These are phyloP conservation scores for Komagataea norvegica DNA, from an alignment of 1,139 yeast genomes.

Conservation along the genomic window DNA sequence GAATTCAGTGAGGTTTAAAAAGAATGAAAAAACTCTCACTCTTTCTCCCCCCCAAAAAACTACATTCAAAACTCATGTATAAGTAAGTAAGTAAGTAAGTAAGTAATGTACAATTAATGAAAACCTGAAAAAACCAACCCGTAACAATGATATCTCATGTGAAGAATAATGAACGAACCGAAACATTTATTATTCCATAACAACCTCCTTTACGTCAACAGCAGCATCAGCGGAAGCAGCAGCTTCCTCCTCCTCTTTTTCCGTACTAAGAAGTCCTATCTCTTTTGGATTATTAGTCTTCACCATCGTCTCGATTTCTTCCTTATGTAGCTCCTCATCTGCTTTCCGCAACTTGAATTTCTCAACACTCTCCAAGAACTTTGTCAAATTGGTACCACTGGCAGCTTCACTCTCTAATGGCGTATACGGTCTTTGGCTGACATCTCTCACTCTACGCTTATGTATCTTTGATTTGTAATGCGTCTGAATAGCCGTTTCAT, in stretches of 20 bases:
- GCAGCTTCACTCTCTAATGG: conserved; percentile 90
- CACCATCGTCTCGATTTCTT: conserved; percentile 20
- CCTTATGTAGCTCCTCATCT: conserved; percentile 21
- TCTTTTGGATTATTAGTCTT: conserved; percentile 25
- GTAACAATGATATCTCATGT: background rate
- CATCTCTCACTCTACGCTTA: conserved; percentile 75
- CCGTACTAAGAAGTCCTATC: conserved; percentile 14
- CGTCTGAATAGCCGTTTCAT: conserved; percentile 63
- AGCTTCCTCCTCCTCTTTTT: conserved; percentile 11
- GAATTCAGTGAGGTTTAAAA: conserved; percentile 57
- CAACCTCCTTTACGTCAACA: conserved; percentile 34
- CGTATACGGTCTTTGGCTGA: conserved; percentile 78
- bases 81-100: background rate
- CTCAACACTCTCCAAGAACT: conserved; percentile 60
- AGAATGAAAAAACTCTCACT: no score
- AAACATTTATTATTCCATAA: conserved; percentile 19
- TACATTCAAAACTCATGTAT: conserved; percentile 5
- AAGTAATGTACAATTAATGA: conserved; percentile 3
- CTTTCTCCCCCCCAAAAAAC: background rate
- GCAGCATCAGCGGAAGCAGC: conserved; percentile 17
- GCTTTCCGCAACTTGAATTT: conserved; percentile 29
- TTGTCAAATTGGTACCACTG: conserved; percentile 67
- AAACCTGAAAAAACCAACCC: background rate
- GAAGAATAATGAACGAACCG: no score
- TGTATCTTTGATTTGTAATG: conserved; percentile 78